Conservation (phyloP, 2,329 filamentous ascomycete genomes). For the Xylaria sp. region DNA sequence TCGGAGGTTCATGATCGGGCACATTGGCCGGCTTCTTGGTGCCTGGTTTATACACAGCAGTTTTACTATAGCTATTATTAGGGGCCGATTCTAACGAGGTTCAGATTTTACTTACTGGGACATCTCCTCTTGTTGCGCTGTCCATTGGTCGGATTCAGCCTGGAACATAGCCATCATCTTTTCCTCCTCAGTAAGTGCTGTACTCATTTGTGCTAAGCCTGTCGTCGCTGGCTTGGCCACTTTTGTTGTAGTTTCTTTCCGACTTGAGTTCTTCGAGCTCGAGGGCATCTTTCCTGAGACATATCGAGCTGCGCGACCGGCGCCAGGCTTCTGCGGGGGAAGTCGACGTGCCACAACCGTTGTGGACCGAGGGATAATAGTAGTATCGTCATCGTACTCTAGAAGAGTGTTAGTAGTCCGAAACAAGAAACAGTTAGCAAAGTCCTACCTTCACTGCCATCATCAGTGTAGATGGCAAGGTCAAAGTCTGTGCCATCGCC, state of each 20-base stretch:
- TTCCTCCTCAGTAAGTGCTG: constrained; percentile 89
- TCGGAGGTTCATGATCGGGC: constrained; percentile 90
- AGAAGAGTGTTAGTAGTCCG: constrained; percentile 30
- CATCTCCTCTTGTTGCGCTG: constrained; percentile 90
- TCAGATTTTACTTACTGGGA: constrained; percentile 66
- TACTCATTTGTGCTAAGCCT: constrained; percentile 70
- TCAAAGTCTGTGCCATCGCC: constrained; percentile 97
- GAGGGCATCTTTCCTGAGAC: constrained; percentile 95
- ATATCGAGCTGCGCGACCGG: constrained; percentile 90
- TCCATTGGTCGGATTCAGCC: constrained; percentile 89
- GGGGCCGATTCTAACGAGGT: neutral
- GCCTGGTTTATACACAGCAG: constrained; percentile 64
- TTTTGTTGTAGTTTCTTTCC: constrained; percentile 68
- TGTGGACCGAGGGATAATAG: constrained; percentile 93
- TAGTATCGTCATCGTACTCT: constrained; percentile 98
- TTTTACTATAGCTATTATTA: constrained; percentile 54
- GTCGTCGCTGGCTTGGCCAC: constrained; percentile 62
- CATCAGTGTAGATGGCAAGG: constrained; percentile 90
- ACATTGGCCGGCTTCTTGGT: constrained; percentile 74
- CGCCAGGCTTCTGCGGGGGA: constrained; percentile 82
- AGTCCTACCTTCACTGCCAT: constrained; percentile 82
- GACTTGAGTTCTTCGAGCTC: constrained; percentile 79
- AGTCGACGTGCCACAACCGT: constrained; percentile 88
- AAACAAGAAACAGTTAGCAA: neutral
- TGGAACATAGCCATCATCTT: constrained; percentile 92